phyloP scores from a whole-genome alignment of 2,329 filamentous ascomycete species.

The Cordyceps farinosa region DNA sequence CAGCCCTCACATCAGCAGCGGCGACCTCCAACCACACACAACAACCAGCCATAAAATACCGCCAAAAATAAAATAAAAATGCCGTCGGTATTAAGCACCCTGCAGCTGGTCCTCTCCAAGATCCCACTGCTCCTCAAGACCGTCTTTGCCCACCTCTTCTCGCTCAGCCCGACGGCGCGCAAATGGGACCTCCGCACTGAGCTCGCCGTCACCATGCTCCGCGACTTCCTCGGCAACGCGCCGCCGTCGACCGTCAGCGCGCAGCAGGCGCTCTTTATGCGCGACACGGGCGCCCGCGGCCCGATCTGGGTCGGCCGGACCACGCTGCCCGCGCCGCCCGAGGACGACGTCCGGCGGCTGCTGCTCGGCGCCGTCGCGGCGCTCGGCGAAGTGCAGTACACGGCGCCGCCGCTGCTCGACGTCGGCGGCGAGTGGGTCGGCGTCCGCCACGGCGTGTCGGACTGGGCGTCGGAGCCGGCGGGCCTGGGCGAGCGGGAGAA shows the following conservation, averaged over 20 bases:
- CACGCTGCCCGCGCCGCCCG: slow-evolving; percentile 49
- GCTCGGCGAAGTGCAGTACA: not conserved
- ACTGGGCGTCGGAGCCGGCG: not conserved
- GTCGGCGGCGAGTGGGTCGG: slow-evolving; percentile 17
- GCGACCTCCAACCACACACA: not conserved
- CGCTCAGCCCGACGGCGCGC: slow-evolving; percentile 8
- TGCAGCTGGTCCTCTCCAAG: slow-evolving; percentile 4
- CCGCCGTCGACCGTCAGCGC: slow-evolving; percentile 12
- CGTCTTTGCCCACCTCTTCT: slow-evolving; percentile 2
- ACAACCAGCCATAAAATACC: not conserved
- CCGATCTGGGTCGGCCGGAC: slow-evolving; percentile 66
- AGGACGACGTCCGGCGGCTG: slow-evolving; percentile 19
- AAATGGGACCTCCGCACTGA: slow-evolving; percentile 19
- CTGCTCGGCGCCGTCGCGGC: not conserved
- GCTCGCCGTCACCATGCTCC: slow-evolving; percentile 13
- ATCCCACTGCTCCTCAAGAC: slow-evolving; percentile 12
- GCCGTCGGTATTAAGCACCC: not conserved
- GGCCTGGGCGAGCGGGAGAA: slow-evolving; percentile 6
- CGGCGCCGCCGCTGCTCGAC: not conserved
- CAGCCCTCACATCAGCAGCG: not conserved
- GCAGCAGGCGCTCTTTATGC: slow-evolving; percentile 26
- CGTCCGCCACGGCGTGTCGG: slow-evolving; percentile 1
- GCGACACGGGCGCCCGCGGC: slow-evolving; percentile 53
- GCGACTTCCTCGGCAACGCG: slow-evolving; percentile 9
- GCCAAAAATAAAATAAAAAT: not conserved